Conservation (phyloP, 2,329 filamentous ascomycete genomes). For the Fusarium napiforme region DNA sequence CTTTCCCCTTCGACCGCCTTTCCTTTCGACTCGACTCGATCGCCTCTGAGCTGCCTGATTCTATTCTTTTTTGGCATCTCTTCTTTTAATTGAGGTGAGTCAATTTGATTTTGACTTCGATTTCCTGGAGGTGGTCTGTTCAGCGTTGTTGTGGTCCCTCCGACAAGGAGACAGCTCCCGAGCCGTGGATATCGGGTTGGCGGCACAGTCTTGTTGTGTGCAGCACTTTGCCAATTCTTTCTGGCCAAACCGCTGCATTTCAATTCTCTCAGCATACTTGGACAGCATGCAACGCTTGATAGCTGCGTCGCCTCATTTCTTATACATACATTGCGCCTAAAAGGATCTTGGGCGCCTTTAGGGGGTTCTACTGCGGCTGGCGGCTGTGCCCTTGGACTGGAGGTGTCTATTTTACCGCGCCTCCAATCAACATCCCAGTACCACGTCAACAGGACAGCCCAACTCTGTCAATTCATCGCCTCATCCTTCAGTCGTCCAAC, state of each 20-base stretch:
- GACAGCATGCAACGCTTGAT: background rate
- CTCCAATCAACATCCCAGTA: constrained; percentile 39
- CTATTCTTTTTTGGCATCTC: constrained; percentile 38
- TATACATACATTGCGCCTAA: constrained; percentile 2
- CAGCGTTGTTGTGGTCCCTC: constrained; percentile 22
- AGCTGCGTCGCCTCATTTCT: background rate
- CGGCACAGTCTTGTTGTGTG: background rate
- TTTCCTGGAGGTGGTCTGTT: constrained; percentile 20
- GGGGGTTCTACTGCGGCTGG: constrained; percentile 35
- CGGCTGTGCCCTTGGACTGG: constrained; percentile 30
- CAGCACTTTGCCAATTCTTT: constrained; percentile 2
- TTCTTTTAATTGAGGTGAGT: constrained; percentile 38
- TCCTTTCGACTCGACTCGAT: constrained; percentile 33
- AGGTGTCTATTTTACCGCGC: constrained; percentile 42
- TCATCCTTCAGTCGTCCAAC: constrained; percentile 37
- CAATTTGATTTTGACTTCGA: constrained; percentile 7
- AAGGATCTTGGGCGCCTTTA: constrained; percentile 11
- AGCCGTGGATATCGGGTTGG: constrained; percentile 18
- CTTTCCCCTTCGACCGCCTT: constrained; percentile 34
- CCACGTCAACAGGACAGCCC: constrained; percentile 27
- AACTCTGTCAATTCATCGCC: constrained; percentile 40
- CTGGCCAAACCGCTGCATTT: background rate
- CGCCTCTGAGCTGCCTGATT: constrained; percentile 31
- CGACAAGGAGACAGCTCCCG: constrained; percentile 21
- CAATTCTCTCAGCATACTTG: background rate